These are phyloP conservation scores for Lophium mytilinum DNA, from an alignment of 495 filamentous ascomycete genomes.

Conservation along the genomic window DNA sequence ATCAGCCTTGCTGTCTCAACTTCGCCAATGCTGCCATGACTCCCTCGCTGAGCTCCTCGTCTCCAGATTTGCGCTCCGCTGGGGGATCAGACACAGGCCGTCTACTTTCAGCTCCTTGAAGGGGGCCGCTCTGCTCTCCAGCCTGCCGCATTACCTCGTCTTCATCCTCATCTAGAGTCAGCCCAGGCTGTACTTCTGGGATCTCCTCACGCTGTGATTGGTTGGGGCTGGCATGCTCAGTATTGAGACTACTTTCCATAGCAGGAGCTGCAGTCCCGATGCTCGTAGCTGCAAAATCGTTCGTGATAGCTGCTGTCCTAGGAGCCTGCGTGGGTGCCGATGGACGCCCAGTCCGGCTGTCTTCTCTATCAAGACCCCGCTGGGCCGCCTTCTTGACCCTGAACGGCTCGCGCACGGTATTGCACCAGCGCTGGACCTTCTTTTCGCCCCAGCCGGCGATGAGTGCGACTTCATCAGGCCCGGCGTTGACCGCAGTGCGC, in stretches of 20 bases:
- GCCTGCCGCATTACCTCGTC: slow-evolving; percentile 37
- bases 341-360: slow-evolving; percentile 16
- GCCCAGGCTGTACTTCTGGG: slow-evolving; percentile 26
- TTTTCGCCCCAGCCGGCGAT: slow-evolving; percentile 91
- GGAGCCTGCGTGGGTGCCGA: slow-evolving; percentile 13
- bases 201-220: slow-evolving; percentile 12
- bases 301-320: slow-evolving; percentile 11
- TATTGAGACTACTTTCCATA: not conserved
- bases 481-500: slow-evolving; percentile 76
- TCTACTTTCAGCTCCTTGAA: no score
- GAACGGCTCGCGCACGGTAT: slow-evolving; percentile 75
- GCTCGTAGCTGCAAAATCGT: slow-evolving; percentile 16
- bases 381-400: slow-evolving; percentile 60
- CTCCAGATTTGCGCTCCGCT: slow-evolving; percentile 31
- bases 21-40: slow-evolving; percentile 52
- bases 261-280: slow-evolving; percentile 14
- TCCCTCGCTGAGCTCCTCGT: slow-evolving; percentile 42
- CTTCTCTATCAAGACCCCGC: slow-evolving; percentile 34
- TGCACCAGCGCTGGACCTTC: slow-evolving; percentile 81
- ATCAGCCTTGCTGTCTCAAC: slow-evolving; percentile 26
- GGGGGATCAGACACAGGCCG: slow-evolving; percentile 8
- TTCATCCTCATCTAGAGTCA: slow-evolving; percentile 31
- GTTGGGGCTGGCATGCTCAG: no score
- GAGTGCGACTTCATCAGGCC: slow-evolving; percentile 70
- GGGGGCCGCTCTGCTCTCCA: not conserved